These are phyloP conservation scores for Fusarium caatingaense DNA, from an alignment of 2,329 filamentous ascomycete genomes.

Conservation along the genomic window DNA sequence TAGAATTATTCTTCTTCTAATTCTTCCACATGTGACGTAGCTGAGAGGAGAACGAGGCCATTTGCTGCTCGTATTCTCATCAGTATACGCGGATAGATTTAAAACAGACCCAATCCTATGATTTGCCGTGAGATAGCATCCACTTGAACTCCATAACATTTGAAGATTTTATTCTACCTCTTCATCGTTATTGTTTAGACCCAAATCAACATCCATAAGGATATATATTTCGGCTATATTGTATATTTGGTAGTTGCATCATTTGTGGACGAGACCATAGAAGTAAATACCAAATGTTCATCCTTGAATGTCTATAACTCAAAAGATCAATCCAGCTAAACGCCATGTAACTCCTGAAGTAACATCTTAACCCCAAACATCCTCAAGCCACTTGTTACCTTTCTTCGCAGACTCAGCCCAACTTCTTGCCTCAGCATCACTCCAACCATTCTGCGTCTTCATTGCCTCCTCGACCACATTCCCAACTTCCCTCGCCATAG, in stretches of 20 bases:
- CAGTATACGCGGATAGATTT: not conserved
- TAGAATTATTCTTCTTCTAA: not conserved
- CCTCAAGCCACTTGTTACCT: constrained; percentile 63
- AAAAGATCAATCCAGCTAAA: not conserved
- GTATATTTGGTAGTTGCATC: not conserved
- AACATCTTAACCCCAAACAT: constrained; percentile 60
- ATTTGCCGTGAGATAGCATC: not conserved
- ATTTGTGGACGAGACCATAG: accelerated
- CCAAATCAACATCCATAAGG: not conserved
- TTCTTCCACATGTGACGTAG: not conserved
- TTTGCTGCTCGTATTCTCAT: not conserved
- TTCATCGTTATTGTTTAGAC: not conserved
- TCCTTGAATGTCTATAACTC: not conserved
- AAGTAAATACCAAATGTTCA: not conserved
- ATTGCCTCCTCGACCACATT: constrained; percentile 53
- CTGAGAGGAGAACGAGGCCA: not conserved
- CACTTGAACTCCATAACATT: not conserved
- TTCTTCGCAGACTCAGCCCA: constrained; percentile 62
- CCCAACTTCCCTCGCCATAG: constrained; percentile 58
- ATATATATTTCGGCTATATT: not conserved
- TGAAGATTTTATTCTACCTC: not conserved
- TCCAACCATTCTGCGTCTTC: constrained; percentile 51
- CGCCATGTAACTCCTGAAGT: not conserved
- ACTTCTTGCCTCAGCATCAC: constrained; percentile 54
- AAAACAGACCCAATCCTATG: too few species aligned